phyloP scores from a whole-genome alignment of 495 filamentous ascomycete genomes.

The Penicillium crystallinum region DNA sequence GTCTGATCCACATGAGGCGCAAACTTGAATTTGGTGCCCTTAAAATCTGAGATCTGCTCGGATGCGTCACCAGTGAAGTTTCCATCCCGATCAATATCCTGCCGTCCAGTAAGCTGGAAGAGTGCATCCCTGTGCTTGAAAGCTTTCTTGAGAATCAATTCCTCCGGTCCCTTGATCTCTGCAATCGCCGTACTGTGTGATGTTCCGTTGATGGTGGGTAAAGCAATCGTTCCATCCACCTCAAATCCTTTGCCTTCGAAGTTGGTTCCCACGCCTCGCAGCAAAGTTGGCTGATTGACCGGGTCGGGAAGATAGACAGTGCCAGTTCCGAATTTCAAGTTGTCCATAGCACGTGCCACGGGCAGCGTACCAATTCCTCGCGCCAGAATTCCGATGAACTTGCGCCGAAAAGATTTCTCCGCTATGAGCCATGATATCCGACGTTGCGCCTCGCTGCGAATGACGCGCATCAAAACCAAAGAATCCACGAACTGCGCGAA shows the following conservation, averaged over 20 bases:
- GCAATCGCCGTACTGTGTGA: constrained; percentile 74
- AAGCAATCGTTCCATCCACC: constrained; percentile 74
- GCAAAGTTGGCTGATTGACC: constrained; percentile 71
- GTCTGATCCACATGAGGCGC: constrained; percentile 94
- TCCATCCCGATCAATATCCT: constrained; percentile 56
- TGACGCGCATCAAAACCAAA: constrained; percentile 83
- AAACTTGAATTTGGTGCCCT: constrained; percentile 77
- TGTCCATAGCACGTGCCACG: constrained; percentile 85
- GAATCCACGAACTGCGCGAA: constrained; percentile 82
- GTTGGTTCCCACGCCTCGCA: constrained; percentile 81
- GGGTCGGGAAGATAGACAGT: constrained; percentile 90
- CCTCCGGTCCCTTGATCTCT: constrained; percentile 73
- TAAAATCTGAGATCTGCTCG: constrained; percentile 43
- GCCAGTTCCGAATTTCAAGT: constrained; percentile 70
- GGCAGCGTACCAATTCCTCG: constrained; percentile 78
- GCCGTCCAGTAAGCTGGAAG: constrained; percentile 71
- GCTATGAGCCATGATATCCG: constrained; percentile 90
- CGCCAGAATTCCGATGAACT: constrained; percentile 80
- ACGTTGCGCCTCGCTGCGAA: constrained; percentile 78
- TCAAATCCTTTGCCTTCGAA: constrained; percentile 71
- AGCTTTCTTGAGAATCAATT: constrained; percentile 78
- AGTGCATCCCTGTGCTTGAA: constrained; percentile 68
- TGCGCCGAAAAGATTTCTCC: constrained; percentile 83
- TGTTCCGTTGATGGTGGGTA: constrained; percentile 75
- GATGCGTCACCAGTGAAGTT: constrained; percentile 48